Evolutionary conservation across 2,329 filamentous ascomycete genomes (phyloP), one percentile per base, ranked within the genome.

Genomic region (Mycogone perniciosa): DNA sequence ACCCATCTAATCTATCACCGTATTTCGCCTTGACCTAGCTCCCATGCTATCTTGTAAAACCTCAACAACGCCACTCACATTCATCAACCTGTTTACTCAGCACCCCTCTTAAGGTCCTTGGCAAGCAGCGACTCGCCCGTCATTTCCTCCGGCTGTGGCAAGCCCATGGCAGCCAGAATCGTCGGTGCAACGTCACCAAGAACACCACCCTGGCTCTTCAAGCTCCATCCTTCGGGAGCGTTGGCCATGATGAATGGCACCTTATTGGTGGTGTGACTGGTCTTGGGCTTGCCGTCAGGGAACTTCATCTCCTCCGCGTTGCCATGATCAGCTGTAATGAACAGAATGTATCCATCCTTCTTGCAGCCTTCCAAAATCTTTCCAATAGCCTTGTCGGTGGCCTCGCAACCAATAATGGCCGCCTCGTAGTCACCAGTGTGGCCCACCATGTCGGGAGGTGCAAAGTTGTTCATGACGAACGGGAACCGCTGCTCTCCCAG

Each of bases 381-480:
- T 63, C 89, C 90, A 63, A 99, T 99, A 49, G 88, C 92, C 76
- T 87, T 88, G 71, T 99, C 93, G 9, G 93, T 99, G 59, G 92
- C 85, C 59, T 84, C 78, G 60, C 86, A 86, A 62, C 85, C 93
- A 64, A 93, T 67, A 56, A 99, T 85, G 51, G 93, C 93, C 31
- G 93, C 92, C 62, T 97, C 86, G 73, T 97, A 97, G 54, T 96
- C 90, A 66, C 93, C 93, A 8, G 93, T 99, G 76, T 99, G 93
- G 60, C 93, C 93, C 58, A 99, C 93, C 93, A 99, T 99, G 75
- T 99, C 93, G 13, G 93, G 93, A 39, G 93, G 93, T 39, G 93
- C 93, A 72, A 99, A 97, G 83, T 99, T 99, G 84, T 97, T 96
- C 93, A 99, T 99, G 71, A 99, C 79, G 67, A 99, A 97, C 66